A percentile compares a stretch with the other conserved stretches of the same genome.
Evolutionary conservation across 1,284 basidiomycete species (phyloP).

Genomic region (Ustilago tritici): DNA sequence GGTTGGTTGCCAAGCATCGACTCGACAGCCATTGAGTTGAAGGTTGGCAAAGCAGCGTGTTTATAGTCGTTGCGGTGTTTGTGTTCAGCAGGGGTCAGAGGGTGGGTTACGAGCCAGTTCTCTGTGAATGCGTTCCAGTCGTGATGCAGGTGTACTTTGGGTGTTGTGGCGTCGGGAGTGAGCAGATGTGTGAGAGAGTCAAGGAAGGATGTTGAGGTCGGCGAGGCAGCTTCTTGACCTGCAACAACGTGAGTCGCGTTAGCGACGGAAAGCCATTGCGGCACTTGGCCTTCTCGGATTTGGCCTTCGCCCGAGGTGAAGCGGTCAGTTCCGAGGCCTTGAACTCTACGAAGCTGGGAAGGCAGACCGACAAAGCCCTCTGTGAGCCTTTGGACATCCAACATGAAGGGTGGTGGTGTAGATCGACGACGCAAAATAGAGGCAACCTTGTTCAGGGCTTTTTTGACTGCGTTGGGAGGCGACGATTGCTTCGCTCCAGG

Average conservation of each 20-base stretch:
- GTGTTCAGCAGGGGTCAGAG: conserved; percentile 11
- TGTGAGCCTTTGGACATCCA: conserved; percentile 20
- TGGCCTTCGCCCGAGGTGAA: conserved; percentile 46
- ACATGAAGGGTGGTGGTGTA: conserved; percentile 15
- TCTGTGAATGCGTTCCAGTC: conserved; percentile 54
- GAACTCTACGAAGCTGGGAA: conserved; percentile 38
- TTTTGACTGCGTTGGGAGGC: background rate
- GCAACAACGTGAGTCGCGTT: conserved; percentile 19
- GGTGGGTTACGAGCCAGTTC: conserved; percentile 32
- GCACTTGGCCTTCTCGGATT: conserved; percentile 54
- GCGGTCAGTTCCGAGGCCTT: conserved; percentile 40
- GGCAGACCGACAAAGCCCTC: conserved; percentile 39
- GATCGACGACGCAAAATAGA: conserved; percentile 5
- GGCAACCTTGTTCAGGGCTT: background rate
- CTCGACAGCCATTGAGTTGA: conserved; percentile 61
- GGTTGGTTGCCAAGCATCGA: conserved; percentile 48
- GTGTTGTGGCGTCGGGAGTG: background rate
- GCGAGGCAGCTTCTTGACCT: conserved; percentile 26
- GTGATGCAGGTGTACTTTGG: conserved; percentile 50
- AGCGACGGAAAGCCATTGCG: conserved; percentile 43
- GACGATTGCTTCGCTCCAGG: conserved; percentile 16
- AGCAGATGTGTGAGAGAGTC: conserved; percentile 7
- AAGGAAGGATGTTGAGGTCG: background rate
- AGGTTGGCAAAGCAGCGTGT: conserved; percentile 52
- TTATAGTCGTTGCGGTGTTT: conserved; percentile 30